A percentile compares a stretch with the other conserved stretches of the same genome.
Conservation (phyloP, 331 rosid genomes). For the Quercus lobata region DNA sequence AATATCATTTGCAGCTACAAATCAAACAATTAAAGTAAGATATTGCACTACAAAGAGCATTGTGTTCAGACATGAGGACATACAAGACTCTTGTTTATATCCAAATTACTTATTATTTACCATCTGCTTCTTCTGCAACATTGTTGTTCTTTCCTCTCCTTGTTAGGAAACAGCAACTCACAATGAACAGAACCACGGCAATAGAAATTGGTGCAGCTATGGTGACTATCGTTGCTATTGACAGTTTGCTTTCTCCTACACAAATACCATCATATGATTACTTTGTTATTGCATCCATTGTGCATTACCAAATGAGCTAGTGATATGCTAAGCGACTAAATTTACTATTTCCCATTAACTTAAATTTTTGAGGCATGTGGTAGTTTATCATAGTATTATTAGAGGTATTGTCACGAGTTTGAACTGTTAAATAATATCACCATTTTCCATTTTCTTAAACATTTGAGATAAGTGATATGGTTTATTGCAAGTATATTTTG, state of each 20-base stretch:
- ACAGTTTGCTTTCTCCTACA: constrained; percentile 12
- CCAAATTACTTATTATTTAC: background rate
- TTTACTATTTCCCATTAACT: background rate
- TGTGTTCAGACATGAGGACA: background rate
- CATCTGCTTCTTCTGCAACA: background rate
- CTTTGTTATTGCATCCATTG: background rate
- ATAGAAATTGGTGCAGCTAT: constrained; percentile 13
- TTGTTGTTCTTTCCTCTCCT: constrained; percentile 1
- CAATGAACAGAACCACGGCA: background rate
- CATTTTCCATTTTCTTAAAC: too few species aligned
- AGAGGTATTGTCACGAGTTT: too few species aligned
- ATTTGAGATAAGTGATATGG: too few species aligned
- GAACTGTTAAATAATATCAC: too few species aligned
- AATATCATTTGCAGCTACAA: constrained; percentile 13
- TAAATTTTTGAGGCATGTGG: too few species aligned
- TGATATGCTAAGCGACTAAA: background rate
- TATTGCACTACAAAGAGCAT: background rate
- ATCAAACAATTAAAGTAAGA: background rate
- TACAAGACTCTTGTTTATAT: background rate
- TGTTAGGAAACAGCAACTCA: background rate
- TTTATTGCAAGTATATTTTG: too few species aligned
- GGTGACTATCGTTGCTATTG: constrained; percentile 6
- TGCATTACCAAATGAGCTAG: background rate
- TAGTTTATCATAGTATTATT: too few species aligned
- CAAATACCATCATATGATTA: background rate